Evolutionary conservation across 331 rosid genomes (phyloP), one percentile per base, ranked within the genome.

Genomic region (Ulmus americana): DNA sequence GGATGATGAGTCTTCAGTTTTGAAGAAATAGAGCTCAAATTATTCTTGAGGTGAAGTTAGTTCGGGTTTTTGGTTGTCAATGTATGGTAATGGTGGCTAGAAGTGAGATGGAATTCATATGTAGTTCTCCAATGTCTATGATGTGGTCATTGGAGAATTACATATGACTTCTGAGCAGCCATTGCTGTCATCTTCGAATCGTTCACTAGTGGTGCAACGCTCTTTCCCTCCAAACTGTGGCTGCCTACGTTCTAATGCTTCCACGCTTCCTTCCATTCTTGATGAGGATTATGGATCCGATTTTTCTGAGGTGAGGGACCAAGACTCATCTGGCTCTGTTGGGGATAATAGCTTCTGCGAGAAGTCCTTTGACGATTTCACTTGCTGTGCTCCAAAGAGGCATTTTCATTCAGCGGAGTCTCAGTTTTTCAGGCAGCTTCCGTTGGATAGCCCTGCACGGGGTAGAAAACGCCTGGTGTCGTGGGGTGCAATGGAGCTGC

Each of bases 401-500:
- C 84, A 70, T 38, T 61, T 65, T 8, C 39, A 16, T 52, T 55
- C 70, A 3, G 51, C 45, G 8, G 81, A 73, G 67, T 38, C 74
- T 38, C 64, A 47, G 69, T 67, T 66, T 39, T 70, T 75, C 42
- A 68, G 64, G 75, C 84, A 67, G 85, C 60, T 79, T 57, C 86
- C 79, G 22, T 76, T 81, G 84, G 94, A 66, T 77, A 74, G 81
- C 92, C 76, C 88, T 85, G 61, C 82, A 40, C 74, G 43, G 68
- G 87, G 77, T 56, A 76, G 82, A 72, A 70, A 66, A 59, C 69
- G 73, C 70, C 68, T 59, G 73, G 78, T 59, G 49, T 83, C 78
- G 74, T 61, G 85, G 90, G 95, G 86, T 78, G 81, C 78, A 65
- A 87, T 90, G 97, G 97, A 90, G 71, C 83, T 73, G 79, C 88